phyloP scores from a whole-genome alignment of 2,329 filamentous ascomycete genomes.

The Colletotrichum theobromicola region DNA sequence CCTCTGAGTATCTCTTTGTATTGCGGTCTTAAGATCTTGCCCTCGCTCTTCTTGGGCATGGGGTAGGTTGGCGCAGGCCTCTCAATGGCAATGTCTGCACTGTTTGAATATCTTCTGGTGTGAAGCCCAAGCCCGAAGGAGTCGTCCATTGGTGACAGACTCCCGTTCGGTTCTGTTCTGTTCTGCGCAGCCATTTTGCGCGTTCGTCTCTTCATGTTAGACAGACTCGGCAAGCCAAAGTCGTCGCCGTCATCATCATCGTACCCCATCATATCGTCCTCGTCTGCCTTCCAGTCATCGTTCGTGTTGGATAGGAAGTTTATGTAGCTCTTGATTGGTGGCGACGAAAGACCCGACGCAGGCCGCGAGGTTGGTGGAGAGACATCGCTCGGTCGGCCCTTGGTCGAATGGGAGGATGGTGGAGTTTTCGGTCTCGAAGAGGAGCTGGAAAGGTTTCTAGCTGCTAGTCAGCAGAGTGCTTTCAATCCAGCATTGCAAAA shows the following conservation, averaged over 20 bases:
- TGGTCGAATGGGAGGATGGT: conserved; percentile 62
- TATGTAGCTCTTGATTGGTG: conserved; percentile 76
- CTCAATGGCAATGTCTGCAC: conserved; percentile 93
- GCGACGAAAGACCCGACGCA: conserved; percentile 60
- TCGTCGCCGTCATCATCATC: conserved; percentile 91
- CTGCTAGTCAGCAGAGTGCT: conserved; percentile 10
- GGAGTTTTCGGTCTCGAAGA: conserved; percentile 78
- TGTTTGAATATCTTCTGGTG: conserved; percentile 75
- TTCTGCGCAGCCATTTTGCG: conserved; percentile 54
- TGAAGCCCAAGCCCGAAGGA: conserved; percentile 40
- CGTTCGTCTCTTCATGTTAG: conserved; percentile 83
- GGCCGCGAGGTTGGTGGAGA: conserved; percentile 60
- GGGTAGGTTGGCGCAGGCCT: conserved; percentile 84
- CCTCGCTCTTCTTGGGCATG: conserved; percentile 85
- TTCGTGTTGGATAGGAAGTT: conserved; percentile 83
- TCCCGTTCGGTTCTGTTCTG: conserved; percentile 33
- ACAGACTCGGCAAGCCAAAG: conserved; percentile 91
- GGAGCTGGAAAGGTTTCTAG: conserved; percentile 63
- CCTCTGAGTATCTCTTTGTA: conserved; percentile 93
- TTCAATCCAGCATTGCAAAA: neutral
- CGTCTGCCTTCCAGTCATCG: conserved; percentile 80
- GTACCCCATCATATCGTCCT: conserved; percentile 77
- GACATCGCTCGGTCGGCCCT: conserved; percentile 58
- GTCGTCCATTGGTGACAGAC: conserved; percentile 40
- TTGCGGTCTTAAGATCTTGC: conserved; percentile 94